Conservation (phyloP, 2,329 filamentous ascomycete genomes). For the Apiospora sp. region DNA sequence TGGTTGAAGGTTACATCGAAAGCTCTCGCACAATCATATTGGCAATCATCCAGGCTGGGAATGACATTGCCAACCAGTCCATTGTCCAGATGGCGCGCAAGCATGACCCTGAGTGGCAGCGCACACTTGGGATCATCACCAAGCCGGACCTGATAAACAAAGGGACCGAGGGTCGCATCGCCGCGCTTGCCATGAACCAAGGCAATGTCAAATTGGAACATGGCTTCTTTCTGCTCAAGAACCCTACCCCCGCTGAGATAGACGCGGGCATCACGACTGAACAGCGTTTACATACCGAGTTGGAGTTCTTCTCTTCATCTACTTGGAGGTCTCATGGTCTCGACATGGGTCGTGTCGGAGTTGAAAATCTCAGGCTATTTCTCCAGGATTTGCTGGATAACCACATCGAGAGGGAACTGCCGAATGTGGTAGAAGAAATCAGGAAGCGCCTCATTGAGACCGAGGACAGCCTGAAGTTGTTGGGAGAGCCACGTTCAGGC, state of each 20-base stretch:
- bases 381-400: constrained; percentile 38
- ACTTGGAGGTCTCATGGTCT: constrained; percentile 41
- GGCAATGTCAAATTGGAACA: constrained; percentile 53
- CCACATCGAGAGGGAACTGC: constrained; percentile 42
- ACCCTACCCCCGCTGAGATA: constrained; percentile 44
- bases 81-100: constrained; percentile 43
- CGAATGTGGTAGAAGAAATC: constrained; percentile 37
- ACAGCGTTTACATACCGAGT: constrained; percentile 40
- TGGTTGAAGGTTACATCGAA: constrained; percentile 51
- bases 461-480: constrained; percentile 25
- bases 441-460: constrained; percentile 28
- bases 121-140: constrained; percentile 54
- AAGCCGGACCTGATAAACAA: constrained; percentile 48
- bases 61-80: constrained; percentile 48
- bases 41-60: constrained; percentile 51
- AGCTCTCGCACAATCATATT: constrained; percentile 54
- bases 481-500: constrained; percentile 33
- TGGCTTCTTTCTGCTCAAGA: constrained; percentile 46
- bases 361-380: constrained; percentile 32
- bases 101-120: constrained; percentile 42
- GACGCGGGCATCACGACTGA: constrained; percentile 41
- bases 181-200: constrained; percentile 39
- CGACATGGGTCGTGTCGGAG: constrained; percentile 33
- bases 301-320: constrained; percentile 50
- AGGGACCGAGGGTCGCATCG: constrained; percentile 35